Evolutionary conservation across 768 basidiomycete genomes (phyloP).

Genomic region (Termitomyces heimii): DNA sequence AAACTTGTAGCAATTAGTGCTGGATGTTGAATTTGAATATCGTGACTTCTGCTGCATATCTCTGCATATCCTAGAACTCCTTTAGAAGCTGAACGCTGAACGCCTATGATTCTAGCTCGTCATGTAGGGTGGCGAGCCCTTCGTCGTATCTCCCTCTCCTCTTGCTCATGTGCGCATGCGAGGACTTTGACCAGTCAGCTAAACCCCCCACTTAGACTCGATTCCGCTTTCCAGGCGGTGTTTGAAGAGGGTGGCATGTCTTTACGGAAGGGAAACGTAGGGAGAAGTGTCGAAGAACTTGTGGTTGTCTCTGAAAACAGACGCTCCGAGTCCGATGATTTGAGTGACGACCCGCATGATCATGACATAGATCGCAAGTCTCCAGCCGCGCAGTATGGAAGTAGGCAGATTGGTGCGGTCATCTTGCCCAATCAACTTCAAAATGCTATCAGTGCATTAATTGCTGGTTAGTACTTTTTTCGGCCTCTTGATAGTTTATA

Average conservation of each 20-base stretch:
- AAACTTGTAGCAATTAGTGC: neutral
- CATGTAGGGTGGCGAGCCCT: conserved; percentile 1
- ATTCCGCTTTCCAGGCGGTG: conserved; percentile 57
- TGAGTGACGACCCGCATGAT: conserved; percentile 24
- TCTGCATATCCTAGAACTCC: neutral
- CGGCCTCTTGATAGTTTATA: neutral
- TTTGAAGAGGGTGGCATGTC: conserved; percentile 68
- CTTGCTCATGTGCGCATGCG: neutral
- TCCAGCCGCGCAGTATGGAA: conserved; percentile 79
- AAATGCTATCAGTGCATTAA: conserved; percentile 56
- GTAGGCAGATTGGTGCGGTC: conserved; percentile 64
- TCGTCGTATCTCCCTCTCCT: neutral
- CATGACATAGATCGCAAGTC: conserved; percentile 48
- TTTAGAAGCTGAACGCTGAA: neutral
- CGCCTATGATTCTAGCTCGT: conserved; percentile 13
- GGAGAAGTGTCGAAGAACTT: conserved; percentile 41
- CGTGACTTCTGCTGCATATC: neutral
- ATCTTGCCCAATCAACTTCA: conserved; percentile 70
- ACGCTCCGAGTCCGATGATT: conserved; percentile 24
- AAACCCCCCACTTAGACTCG: conserved; percentile 59
- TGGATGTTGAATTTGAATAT: neutral
- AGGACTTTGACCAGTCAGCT: conserved; percentile 28
- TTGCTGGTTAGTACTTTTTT: conserved; percentile 45
- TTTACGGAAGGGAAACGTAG: conserved; percentile 33
- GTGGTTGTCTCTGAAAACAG: conserved; percentile 38